phyloP scores from a whole-genome alignment of 2,329 filamentous ascomycete genomes.

The Cadophora sp. region DNA sequence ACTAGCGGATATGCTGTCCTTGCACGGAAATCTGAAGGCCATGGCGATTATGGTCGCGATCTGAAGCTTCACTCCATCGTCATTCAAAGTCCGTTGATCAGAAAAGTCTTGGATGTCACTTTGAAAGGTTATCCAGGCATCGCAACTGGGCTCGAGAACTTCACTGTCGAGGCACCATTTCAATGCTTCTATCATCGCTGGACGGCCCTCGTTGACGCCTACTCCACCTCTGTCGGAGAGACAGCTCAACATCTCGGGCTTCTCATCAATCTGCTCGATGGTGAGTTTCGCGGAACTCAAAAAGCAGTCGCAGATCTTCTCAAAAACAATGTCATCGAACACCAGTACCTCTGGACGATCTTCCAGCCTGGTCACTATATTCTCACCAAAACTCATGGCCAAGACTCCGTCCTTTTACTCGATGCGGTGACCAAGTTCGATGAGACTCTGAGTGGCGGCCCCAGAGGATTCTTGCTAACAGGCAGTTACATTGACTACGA shows the following conservation, averaged over 20 bases:
- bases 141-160: conserved; percentile 41
- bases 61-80: conserved; percentile 49
- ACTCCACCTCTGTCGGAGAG: conserved; percentile 33
- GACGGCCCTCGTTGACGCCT: conserved; percentile 38
- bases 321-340: conserved; percentile 49
- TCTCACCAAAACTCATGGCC: conserved; percentile 28
- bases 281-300: conserved; percentile 36
- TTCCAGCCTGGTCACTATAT: conserved; percentile 31
- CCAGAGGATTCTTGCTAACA: conserved; percentile 11
- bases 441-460: conserved; percentile 10
- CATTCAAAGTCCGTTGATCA: conserved; percentile 45
- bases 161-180: conserved; percentile 46
- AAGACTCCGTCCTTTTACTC: conserved; percentile 20
- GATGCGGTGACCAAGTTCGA: conserved; percentile 14
- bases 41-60: conserved; percentile 22
- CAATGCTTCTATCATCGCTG: conserved; percentile 47
- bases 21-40: conserved; percentile 20
- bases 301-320: conserved; percentile 41
- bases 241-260: conserved; percentile 43
- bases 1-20: conserved; percentile 23
- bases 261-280: conserved; percentile 43
- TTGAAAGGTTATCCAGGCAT: conserved; percentile 45
- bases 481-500: conserved; percentile 21
- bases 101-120: conserved; percentile 41
- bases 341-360: conserved; percentile 50